A percentile compares a stretch with the other conserved stretches of the same genome.
Conservation (phyloP, 2,329 filamentous ascomycete genomes). For the Alternaria metachromatica region DNA sequence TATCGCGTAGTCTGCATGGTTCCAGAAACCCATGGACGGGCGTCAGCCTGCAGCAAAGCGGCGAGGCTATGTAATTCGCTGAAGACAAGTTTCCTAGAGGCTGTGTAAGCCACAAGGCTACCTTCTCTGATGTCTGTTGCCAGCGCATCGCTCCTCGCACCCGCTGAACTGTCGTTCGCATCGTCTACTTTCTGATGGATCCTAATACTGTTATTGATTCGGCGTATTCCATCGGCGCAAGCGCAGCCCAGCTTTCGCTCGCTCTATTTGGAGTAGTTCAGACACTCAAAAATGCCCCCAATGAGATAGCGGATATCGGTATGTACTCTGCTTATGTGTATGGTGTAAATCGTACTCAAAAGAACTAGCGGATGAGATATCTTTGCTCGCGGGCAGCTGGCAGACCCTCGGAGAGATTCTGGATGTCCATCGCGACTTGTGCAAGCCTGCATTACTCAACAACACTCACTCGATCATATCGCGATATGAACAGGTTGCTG, state of each 20-base stretch:
- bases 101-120: slow-evolving; percentile 13
- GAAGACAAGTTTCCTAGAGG: background rate
- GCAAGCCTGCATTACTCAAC: slow-evolving; percentile 1
- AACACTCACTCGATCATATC: background rate
- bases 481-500: background rate
- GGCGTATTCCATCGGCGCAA: slow-evolving; percentile 18
- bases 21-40: background rate
- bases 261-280: slow-evolving; percentile 22
- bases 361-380: slow-evolving; percentile 4
- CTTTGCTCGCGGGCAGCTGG: background rate
- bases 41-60: slow-evolving; percentile 3
- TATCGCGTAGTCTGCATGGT: background rate
- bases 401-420: slow-evolving; percentile 9
- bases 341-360: background rate
- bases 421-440: background rate
- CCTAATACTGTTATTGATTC: slow-evolving; percentile 9
- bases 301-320: slow-evolving; percentile 26
- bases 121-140: background rate
- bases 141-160: background rate
- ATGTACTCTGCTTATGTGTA: background rate
- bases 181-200: slow-evolving; percentile 8
- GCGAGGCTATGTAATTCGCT: slow-evolving; percentile 2
- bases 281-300: slow-evolving; percentile 22
- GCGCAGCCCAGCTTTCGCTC: slow-evolving; percentile 23
- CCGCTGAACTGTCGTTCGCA: slow-evolving; percentile 2